phyloP scores from a whole-genome alignment of 2,329 filamentous ascomycete species.

The Ophiostoma piceae region DNA sequence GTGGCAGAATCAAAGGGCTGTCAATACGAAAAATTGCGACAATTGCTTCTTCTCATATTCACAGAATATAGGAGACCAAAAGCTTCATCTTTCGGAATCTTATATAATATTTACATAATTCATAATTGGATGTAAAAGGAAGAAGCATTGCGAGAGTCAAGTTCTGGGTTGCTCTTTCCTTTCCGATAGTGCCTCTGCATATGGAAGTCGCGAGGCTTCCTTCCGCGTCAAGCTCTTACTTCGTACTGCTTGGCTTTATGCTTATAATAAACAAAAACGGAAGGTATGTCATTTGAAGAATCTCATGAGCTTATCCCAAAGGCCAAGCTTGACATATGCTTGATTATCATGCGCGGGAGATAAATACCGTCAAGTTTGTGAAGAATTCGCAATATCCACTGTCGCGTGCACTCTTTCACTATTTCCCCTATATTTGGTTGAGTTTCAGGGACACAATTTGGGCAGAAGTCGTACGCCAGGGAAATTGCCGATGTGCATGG shows the following conservation, averaged over 20 bases:
- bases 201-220: neutral
- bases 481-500: neutral
- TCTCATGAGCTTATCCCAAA: neutral
- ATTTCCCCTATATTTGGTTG: neutral
- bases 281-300: neutral
- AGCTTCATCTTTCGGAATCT: neutral
- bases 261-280: neutral
- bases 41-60: neutral
- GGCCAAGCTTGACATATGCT: neutral
- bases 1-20: neutral
- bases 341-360: neutral
- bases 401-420: slow-evolving; percentile 3
- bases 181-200: neutral
- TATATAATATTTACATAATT: neutral
- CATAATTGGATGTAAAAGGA: neutral
- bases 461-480: neutral
- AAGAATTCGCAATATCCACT: slow-evolving; percentile 9
- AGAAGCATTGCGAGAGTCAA: neutral
- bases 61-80: neutral
- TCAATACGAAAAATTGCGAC: neutral
- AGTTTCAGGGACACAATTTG: neutral
- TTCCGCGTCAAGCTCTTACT: neutral
- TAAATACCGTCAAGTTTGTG: neutral
- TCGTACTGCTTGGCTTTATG: neutral
- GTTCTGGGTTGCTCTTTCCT: neutral